Percentiles rank a stretch among this genome's conserved stretches.
phyloP scores from a whole-genome alignment of 306 rosid species.

The Sphenostylis stenocarpa region DNA sequence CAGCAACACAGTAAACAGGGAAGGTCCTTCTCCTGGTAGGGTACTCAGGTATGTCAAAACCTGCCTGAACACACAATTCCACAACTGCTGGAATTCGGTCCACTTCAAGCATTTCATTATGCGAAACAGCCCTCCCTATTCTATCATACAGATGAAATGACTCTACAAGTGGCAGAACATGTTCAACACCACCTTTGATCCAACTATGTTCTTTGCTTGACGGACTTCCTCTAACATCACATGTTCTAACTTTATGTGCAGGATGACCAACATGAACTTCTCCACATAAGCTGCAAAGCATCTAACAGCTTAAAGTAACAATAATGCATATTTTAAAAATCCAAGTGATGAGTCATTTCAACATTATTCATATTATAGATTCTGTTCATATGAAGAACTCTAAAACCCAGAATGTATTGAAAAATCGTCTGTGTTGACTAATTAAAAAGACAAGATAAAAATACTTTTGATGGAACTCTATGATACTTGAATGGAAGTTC shows the following conservation, averaged over 20 bases:
- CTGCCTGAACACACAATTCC: constrained; percentile 73
- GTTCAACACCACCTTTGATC: constrained; percentile 58
- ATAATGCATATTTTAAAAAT: neutral
- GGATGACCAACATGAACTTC: constrained; percentile 73
- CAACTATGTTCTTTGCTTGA: constrained; percentile 67
- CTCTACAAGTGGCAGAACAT: constrained; percentile 56
- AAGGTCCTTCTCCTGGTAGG: constrained; percentile 68
- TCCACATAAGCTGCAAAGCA: constrained; percentile 55
- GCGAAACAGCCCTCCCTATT: constrained; percentile 71
- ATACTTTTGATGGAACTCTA: neutral
- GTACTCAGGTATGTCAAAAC: constrained; percentile 60
- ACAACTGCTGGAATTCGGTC: constrained; percentile 71
- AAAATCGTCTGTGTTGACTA: neutral
- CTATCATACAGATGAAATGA: constrained; percentile 74
- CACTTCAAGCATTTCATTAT: constrained; percentile 62
- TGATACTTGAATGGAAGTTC: neutral
- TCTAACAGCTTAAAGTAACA: constrained; percentile 16
- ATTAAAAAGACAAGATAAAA: constrained; percentile 5
- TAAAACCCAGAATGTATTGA: constrained; percentile 14
- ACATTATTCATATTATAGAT: constrained; percentile 11
- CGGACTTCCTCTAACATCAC: constrained; percentile 59
- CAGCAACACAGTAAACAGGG: constrained; percentile 64
- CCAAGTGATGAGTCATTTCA: neutral
- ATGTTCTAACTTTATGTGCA: constrained; percentile 70
- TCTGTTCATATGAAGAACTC: neutral